Evolutionary conservation across 352 stramenopile genomes (phyloP).

Genomic region (Phytophthora europaea): DNA sequence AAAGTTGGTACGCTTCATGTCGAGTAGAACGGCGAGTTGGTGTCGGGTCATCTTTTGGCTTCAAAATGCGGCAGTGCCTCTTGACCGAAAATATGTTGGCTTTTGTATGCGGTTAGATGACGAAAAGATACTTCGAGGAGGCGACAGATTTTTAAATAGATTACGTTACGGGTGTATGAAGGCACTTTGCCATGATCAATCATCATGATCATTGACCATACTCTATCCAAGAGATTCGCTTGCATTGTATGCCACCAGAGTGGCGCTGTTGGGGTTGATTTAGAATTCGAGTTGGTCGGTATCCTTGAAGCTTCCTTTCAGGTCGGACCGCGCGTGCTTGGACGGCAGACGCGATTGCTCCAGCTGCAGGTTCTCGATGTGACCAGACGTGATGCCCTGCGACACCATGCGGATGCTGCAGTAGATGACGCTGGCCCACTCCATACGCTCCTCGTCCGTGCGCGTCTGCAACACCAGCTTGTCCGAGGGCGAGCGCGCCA

Average conservation of each 20-base stretch:
- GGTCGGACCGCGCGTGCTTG: slow-evolving; percentile 30
- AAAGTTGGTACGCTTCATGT: no score
- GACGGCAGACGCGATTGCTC: slow-evolving; percentile 51
- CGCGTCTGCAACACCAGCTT: slow-evolving; percentile 84
- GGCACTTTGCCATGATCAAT: not conserved
- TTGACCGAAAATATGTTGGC: not conserved
- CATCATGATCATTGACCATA: not conserved
- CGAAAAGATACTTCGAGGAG: slow-evolving; percentile 12
- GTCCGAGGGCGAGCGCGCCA: slow-evolving; percentile 86
- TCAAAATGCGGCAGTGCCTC: not conserved
- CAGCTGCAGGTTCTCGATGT: slow-evolving; percentile 81
- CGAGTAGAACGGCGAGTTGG: not conserved
- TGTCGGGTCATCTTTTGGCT: not conserved
- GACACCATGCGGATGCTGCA: slow-evolving; percentile 91
- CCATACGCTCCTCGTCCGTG: slow-evolving; percentile 81
- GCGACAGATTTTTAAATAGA: slow-evolving; percentile 4
- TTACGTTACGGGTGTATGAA: not conserved
- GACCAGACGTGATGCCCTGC: slow-evolving; percentile 84
- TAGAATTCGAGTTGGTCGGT: slow-evolving; percentile 42
- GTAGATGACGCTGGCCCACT: slow-evolving; percentile 90
- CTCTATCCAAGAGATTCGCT: not conserved
- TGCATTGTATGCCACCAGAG: not conserved
- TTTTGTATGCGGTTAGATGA: slow-evolving; percentile 13
- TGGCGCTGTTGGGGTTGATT: not conserved
- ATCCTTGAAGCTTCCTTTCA: slow-evolving; percentile 45